Percentiles rank a stretch among this genome's conserved stretches.
Conservation (phyloP, 257 asterid species). For the Gentiana macrophylla region DNA sequence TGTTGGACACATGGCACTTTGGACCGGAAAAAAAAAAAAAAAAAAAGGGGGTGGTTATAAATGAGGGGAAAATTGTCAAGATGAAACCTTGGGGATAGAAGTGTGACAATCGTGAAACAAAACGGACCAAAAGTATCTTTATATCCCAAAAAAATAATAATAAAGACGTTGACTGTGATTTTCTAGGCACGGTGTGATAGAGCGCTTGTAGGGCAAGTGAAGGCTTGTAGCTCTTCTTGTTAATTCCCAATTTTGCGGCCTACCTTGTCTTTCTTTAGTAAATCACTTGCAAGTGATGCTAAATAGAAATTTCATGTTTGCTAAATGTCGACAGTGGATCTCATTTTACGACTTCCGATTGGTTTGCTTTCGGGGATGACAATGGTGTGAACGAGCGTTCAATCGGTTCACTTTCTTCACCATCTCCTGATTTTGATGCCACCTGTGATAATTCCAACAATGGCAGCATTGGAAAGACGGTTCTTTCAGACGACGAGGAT, state of each 20-base stretch:
- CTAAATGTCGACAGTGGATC: slow-evolving; percentile 47
- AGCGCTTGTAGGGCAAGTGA: not conserved
- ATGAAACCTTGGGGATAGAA: too few relatives aligned
- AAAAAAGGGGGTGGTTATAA: too few relatives aligned
- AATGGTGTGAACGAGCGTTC: slow-evolving; percentile 29
- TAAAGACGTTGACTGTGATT: too few relatives aligned
- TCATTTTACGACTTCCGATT: slow-evolving; percentile 74
- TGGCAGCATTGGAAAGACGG: slow-evolving; percentile 19
- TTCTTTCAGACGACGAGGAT: slow-evolving; percentile 30
- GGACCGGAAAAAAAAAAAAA: too few relatives aligned
- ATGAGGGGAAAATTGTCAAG: too few relatives aligned
- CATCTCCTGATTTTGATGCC: slow-evolving; percentile 39
- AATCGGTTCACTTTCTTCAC: slow-evolving; percentile 35
- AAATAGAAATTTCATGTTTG: slow-evolving; percentile 3
- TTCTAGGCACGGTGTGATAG: not conserved
- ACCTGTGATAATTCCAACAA: slow-evolving; percentile 14
- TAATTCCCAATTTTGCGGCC: not conserved
- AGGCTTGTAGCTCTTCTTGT: not conserved
- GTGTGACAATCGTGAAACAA: too few relatives aligned
- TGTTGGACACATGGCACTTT: too few relatives aligned
- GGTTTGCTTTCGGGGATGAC: slow-evolving; percentile 75
- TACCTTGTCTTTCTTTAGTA: not conserved
- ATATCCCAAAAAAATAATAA: too few relatives aligned
- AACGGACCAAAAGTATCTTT: too few relatives aligned
- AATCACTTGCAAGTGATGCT: not conserved